A percentile compares a stretch with the other conserved stretches of the same genome.
Conservation (phyloP, 192 early-diverging fungal species). For the Backusella parvicylindrica region DNA sequence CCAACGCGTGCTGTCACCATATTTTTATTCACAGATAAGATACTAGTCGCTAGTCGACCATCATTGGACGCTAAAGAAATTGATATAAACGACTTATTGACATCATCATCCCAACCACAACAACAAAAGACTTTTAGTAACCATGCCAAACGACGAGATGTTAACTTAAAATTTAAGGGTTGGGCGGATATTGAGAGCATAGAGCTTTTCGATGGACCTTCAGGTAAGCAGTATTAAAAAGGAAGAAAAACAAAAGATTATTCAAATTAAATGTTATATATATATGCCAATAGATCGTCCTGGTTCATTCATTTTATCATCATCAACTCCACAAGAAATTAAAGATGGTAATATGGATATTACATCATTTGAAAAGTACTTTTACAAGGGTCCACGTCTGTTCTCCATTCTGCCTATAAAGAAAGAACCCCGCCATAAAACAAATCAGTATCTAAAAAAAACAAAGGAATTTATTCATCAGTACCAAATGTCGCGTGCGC, state of each 20-base stretch:
- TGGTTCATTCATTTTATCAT: constrained; percentile 25
- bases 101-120: neutral
- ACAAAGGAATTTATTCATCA: neutral
- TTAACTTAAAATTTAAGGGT: constrained; percentile 27
- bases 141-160: neutral
- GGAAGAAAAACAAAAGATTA: neutral
- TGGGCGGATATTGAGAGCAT: constrained; percentile 35
- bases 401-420: neutral
- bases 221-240: neutral
- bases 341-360: neutral
- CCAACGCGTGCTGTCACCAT: constrained; percentile 28
- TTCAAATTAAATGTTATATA: neutral
- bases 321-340: neutral
- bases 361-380: constrained; percentile 30
- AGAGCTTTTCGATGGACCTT: constrained; percentile 26
- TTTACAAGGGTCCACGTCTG: constrained; percentile 20
- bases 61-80: constrained; percentile 18
- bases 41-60: constrained; percentile 31
- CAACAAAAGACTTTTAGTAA: neutral
- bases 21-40: constrained; percentile 36
- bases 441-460: neutral
- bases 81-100: constrained; percentile 21
- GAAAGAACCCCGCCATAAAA: neutral
- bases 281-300: neutral
- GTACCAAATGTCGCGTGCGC: constrained; percentile 2